Percentiles rank a stretch among this genome's conserved stretches.
phyloP scores from a whole-genome alignment of 208 protist genomes.

The Acanthamoeba divionensis region DNA sequence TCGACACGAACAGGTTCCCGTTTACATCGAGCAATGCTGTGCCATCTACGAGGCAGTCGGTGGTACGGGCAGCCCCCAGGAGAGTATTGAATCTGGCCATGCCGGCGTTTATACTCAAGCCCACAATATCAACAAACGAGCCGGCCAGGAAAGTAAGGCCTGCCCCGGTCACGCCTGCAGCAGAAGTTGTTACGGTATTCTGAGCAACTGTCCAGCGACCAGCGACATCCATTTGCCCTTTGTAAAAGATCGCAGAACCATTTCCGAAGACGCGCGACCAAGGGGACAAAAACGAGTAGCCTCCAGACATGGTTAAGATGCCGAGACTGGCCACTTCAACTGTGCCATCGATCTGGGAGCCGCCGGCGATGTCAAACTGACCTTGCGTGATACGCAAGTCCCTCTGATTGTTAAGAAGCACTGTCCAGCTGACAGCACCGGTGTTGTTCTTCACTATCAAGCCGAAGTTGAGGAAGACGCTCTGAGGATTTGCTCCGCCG shows the following conservation, averaged over 20 bases:
- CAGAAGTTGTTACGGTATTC: no score
- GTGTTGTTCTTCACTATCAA: neutral
- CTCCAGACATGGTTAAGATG: neutral
- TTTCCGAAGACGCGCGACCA: neutral
- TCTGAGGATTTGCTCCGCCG: neutral
- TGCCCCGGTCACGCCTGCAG: neutral
- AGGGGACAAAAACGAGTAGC: neutral
- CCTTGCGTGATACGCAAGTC: neutral
- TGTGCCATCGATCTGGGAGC: neutral
- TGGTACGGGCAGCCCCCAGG: neutral
- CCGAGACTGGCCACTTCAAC: neutral
- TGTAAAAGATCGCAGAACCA: neutral
- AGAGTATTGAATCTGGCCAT: neutral
- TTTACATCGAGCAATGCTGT: neutral
- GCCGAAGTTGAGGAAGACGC: slow-evolving; percentile 21
- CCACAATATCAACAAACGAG: neutral
- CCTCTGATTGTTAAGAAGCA: slow-evolving; percentile 2
- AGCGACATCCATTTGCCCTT: neutral
- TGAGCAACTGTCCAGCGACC: neutral
- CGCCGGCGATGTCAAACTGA: neutral
- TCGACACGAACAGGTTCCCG: neutral
- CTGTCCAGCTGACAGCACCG: neutral
- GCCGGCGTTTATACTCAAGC: neutral
- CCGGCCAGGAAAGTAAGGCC: slow-evolving; percentile 8
- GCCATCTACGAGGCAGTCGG: neutral